A percentile compares a stretch with the other conserved stretches of the same genome.
Evolutionary conservation across 345 rosid genomes (phyloP).

Genomic region (Lumnitzera littorea): DNA sequence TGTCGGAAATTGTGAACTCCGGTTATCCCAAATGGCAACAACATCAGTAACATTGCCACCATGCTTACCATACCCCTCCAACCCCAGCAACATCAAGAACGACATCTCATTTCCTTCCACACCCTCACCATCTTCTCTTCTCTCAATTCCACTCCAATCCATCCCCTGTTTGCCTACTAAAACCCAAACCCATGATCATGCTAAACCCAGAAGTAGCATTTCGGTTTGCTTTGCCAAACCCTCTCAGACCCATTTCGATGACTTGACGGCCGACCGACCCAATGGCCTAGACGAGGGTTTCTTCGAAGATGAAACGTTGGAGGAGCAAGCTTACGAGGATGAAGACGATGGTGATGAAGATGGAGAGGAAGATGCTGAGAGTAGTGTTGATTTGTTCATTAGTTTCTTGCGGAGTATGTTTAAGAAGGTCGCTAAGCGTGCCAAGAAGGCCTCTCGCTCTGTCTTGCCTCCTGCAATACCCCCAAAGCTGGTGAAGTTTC

Average conservation of each 20-base stretch:
- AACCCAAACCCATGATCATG: too few species aligned
- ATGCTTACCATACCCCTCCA: too few species aligned
- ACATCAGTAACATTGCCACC: too few species aligned
- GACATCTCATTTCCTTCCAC: too few species aligned
- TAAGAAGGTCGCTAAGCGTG: conserved; percentile 55
- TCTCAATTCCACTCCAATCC: too few species aligned
- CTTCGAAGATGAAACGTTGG: conserved; percentile 25
- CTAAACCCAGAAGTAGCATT: too few species aligned
- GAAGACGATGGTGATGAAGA: conserved; percentile 26
- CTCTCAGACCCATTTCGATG: conserved; percentile 26
- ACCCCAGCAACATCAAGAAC: too few species aligned
- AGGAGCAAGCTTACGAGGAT: conserved; percentile 9
- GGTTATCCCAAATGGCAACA: too few species aligned
- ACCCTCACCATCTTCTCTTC: too few species aligned
- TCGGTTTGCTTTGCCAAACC: background rate
- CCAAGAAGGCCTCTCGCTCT: conserved; percentile 63
- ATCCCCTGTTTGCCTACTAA: too few species aligned
- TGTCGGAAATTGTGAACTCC: too few species aligned
- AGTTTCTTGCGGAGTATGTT: conserved; percentile 60
- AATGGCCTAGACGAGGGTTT: conserved; percentile 33
- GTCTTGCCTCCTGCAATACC: conserved; percentile 58
- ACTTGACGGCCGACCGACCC: conserved; percentile 23
- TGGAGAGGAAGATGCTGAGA: conserved; percentile 56
- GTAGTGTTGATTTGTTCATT: conserved; percentile 59
- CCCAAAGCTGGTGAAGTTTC: conserved; percentile 44